Conservation (phyloP, 495 filamentous ascomycete species). For the Extremus antarcticus region DNA sequence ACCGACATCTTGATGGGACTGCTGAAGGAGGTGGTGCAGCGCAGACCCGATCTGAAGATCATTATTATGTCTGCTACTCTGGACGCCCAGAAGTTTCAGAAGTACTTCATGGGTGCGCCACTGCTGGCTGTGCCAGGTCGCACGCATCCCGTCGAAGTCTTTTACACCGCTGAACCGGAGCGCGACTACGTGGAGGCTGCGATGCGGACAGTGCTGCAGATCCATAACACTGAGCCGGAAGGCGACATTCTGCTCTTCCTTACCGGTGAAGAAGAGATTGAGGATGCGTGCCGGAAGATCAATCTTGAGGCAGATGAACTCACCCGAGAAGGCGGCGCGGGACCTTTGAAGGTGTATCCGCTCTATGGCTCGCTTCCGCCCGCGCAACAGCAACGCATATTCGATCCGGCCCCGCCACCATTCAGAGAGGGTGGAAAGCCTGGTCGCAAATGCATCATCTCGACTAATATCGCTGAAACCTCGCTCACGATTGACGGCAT, state of each 20-base stretch:
- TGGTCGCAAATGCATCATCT: slow-evolving; percentile 88
- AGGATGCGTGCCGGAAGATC: slow-evolving; percentile 90
- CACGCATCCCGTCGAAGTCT: slow-evolving; percentile 95
- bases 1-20: slow-evolving; percentile 98
- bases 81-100: slow-evolving; percentile 94
- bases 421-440: slow-evolving; percentile 64
- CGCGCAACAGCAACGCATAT: slow-evolving; percentile 85
- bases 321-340: slow-evolving; percentile 76
- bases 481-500: slow-evolving; percentile 97
- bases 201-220: slow-evolving; percentile 87
- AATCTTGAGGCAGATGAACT: slow-evolving; percentile 82
- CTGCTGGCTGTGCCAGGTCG: slow-evolving; percentile 88
- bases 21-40: slow-evolving; percentile 84
- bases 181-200: slow-evolving; percentile 94
- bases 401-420: slow-evolving; percentile 73
- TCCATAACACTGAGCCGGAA: slow-evolving; percentile 83
- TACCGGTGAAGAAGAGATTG: slow-evolving; percentile 98
- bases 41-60: slow-evolving; percentile 76
- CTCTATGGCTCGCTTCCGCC: slow-evolving; percentile 92
- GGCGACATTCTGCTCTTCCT: slow-evolving; percentile 94
- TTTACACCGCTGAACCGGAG: slow-evolving; percentile 94
- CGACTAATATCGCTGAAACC: slow-evolving; percentile 97
- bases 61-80: slow-evolving; percentile 95
- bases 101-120: slow-evolving; percentile 85
- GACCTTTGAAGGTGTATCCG: slow-evolving; percentile 80